These are phyloP conservation scores for Arthroderma sp. DNA, from an alignment of 2,329 filamentous ascomycete genomes.

Conservation along the genomic window DNA sequence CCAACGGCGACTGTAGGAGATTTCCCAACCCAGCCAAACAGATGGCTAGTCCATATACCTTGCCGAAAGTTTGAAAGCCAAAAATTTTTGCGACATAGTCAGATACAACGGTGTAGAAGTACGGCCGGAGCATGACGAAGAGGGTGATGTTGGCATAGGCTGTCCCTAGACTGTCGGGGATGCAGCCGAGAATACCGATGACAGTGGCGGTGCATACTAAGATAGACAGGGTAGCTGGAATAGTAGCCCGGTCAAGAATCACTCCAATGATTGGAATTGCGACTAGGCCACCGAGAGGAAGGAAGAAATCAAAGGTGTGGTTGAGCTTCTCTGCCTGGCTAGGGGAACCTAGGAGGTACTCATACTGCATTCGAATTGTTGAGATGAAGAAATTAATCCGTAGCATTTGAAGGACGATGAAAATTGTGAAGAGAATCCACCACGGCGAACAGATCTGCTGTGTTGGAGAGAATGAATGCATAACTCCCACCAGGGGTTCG, in stretches of 20 bases:
- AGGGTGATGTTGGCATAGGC: slow-evolving; percentile 62
- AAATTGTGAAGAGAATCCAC: slow-evolving; percentile 70
- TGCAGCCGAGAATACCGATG: slow-evolving; percentile 63
- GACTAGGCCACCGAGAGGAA: slow-evolving; percentile 68
- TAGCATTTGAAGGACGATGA: slow-evolving; percentile 61
- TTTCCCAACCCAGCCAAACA: slow-evolving; percentile 73
- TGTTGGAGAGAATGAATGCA: slow-evolving; percentile 58
- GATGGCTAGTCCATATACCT: slow-evolving; percentile 81
- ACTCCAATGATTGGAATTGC: slow-evolving; percentile 75
- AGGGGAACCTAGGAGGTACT: slow-evolving; percentile 54
- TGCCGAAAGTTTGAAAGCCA: slow-evolving; percentile 81
- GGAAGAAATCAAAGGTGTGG: slow-evolving; percentile 67
- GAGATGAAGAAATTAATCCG: slow-evolving; percentile 84
- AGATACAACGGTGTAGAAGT: slow-evolving; percentile 84
- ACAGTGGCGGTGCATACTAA: slow-evolving; percentile 60
- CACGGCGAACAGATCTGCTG: slow-evolving; percentile 68
- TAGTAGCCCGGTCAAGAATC: slow-evolving; percentile 65
- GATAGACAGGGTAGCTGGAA: slow-evolving; percentile 52
- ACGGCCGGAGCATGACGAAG: slow-evolving; percentile 76
- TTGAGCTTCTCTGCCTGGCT: slow-evolving; percentile 56
- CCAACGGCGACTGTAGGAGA: slow-evolving; percentile 67
- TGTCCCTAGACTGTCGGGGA: slow-evolving; percentile 54
- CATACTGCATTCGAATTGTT: slow-evolving; percentile 69
- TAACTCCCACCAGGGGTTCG: slow-evolving; percentile 62
- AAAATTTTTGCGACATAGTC: slow-evolving; percentile 89